Conservation (phyloP, 2,329 filamentous ascomycete genomes). For the Verruconis gallopava region DNA sequence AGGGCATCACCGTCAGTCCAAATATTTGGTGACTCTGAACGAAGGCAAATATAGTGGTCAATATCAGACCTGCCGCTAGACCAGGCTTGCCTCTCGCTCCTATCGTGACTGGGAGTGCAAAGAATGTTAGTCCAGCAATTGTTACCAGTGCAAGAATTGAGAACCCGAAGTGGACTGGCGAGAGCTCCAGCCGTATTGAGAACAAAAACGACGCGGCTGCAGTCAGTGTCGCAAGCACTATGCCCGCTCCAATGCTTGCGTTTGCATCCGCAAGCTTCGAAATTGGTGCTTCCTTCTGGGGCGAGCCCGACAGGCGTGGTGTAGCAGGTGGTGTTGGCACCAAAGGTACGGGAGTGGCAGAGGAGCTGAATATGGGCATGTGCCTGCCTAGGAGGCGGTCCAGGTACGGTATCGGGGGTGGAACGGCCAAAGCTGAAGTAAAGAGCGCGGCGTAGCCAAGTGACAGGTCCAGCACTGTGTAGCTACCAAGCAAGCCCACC, state of each 20-base stretch:
- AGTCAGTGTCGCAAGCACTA: constrained; percentile 24
- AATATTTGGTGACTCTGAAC: constrained; percentile 16
- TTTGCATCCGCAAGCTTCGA: constrained; percentile 26
- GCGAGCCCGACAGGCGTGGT: constrained; percentile 3
- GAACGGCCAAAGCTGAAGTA: constrained; percentile 4
- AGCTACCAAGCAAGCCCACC: not conserved
- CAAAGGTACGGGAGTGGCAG: constrained; percentile 13
- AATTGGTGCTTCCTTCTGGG: not conserved
- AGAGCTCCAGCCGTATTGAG: constrained; percentile 21
- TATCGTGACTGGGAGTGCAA: constrained; percentile 16
- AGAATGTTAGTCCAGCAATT: constrained; percentile 29
- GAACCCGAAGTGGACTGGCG: constrained; percentile 23
- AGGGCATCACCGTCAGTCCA: constrained; percentile 10
- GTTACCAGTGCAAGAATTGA: constrained; percentile 29
- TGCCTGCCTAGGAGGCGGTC: constrained; percentile 4
- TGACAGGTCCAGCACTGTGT: not conserved
- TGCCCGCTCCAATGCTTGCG: constrained; percentile 29
- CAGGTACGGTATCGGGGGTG: constrained; percentile 4
- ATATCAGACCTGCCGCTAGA: constrained; percentile 17
- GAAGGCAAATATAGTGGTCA: constrained; percentile 18
- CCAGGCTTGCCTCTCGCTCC: constrained; percentile 20
- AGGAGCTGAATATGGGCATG: constrained; percentile 13
- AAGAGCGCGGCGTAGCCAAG: constrained; percentile 8
- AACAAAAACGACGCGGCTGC: constrained; percentile 23
- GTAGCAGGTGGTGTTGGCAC: constrained; percentile 2